Evolutionary conservation across 441 rosid species (phyloP), one percentile per base, ranked within the genome.

Genomic region (Jatropha multifida): DNA sequence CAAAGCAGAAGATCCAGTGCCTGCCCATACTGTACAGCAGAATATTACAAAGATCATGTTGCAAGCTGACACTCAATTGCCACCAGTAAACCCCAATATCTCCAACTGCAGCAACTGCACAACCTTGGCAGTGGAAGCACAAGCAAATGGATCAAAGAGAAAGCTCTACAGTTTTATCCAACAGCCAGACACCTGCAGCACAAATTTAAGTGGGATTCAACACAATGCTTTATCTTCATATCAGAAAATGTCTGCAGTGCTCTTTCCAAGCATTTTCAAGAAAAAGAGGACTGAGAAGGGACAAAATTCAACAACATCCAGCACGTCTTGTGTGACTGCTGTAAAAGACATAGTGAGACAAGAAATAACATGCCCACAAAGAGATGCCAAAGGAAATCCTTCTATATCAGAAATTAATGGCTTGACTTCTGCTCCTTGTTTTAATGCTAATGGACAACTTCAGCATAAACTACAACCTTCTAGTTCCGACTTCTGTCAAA

Each of bases 251-350:
- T 60, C 77, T 69, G 74, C 80, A 83, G 69, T 77, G 13, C 77
- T 77, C 73, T 77, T 82, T 71, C 80, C 85, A 7, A 78, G 68
- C 20, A 76, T 78, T 66, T 73, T 68, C 74, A 88, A 81, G 85
- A 87, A 86, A 79, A 87, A 58, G 78, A 87, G 87, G 78, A 86
- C 86, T 4, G 89, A 78, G 37, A 86, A 85, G 63, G 88, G 83
- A 61, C 90, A 83, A 69, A 38, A 26, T 68, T 71, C 80, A 71
- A 66, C 78, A 17, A 65, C 82, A 63, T 73, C 85, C 63, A 81
- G 81, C 82, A 38, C 82, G 68, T 76, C 86, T 26, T 67, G 75
- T 54, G 66, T 76, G 67, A 78, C 78, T 44, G 79, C 86, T 44
- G 70, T 68, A 59, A 79, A 69, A 74, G 65, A 37, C 62, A 69